Evolutionary conservation across 768 basidiomycete genomes (phyloP), one percentile per base, ranked within the genome.

Genomic region (Lactarius sp.): DNA sequence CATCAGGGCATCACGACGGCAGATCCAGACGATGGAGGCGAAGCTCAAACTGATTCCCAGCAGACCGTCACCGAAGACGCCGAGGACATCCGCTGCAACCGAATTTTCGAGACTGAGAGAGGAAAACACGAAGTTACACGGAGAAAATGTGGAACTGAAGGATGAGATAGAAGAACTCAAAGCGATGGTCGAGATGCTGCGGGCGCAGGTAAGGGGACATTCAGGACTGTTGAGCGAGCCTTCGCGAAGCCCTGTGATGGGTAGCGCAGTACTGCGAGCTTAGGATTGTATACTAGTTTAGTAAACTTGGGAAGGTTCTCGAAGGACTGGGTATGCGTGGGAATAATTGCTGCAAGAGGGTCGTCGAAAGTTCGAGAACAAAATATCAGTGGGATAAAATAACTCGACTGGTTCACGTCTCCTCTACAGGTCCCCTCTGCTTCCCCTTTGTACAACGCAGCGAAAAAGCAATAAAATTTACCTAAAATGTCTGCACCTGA

Each of bases 141-240:
- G 84, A 22, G 82, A 87, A 66, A 92, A 91, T 64, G 72, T 72
- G 2, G 78, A 79, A 27, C 67, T 85, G 61, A 71, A 74, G 47
- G 82, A 85, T 27, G 83, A 84, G 66, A 73, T 82, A 46, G 83
- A 90, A 65, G 88, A 90, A 69, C 72, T 91, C 73, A 80, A 79
- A 61, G 86, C 83, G 27, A 89, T 87, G 80, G 78, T 91, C 12
- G 88, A 91, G 68, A 69, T 84, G 22, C 72, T 90, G 69, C 87
- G 82, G 67, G 80, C 77, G 53, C 82, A 85, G 68, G 73, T 81
- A 53, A 81, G 76, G 59, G 83, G 83, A 9, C 74, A 75, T 52
- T 75, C 71, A 4, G 77, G 77, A 4, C 68, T 80, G 52, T 71
- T 83, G 22, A 79, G 79, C 55, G 81, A 83, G 58, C 77, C 81